Evolutionary conservation across 2,329 filamentous ascomycete species (phyloP).

Genomic region (Alternaria gaisen): DNA sequence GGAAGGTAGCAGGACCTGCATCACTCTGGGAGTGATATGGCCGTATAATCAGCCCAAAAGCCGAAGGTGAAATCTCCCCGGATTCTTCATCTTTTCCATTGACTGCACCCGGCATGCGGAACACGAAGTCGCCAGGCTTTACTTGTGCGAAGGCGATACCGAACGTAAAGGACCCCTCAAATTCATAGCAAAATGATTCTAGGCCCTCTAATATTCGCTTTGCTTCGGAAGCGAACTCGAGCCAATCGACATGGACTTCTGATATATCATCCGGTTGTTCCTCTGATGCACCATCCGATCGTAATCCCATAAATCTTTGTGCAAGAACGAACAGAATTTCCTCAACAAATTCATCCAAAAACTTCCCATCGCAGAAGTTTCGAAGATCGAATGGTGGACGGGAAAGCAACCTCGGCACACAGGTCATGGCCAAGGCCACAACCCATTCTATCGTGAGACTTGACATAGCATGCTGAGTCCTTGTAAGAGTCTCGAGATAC

Average conservation of each 20-base stretch:
- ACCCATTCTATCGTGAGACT: not conserved
- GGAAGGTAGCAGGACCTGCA: not conserved
- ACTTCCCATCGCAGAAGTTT: no score
- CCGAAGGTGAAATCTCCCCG: not conserved
- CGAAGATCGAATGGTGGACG: no score
- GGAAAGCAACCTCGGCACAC: no score
- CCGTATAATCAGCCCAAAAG: not conserved
- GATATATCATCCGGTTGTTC: no score
- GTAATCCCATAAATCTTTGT: not conserved
- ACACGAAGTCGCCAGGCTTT: not conserved
- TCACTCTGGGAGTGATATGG: not conserved
- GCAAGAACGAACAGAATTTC: no score
- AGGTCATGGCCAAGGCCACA: not conserved
- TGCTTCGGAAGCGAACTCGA: not conserved
- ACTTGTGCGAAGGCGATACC: not conserved
- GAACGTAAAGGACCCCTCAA: not conserved
- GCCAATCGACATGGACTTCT: not conserved
- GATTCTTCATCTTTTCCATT: rapidly evolving
- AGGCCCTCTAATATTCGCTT: not conserved
- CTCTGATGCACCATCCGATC: no score
- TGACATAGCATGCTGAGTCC: no score
- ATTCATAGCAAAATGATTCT: not conserved
- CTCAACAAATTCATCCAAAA: no score
- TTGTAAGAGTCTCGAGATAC: not conserved
- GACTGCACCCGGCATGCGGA: rapidly evolving